Evolutionary conservation across 768 basidiomycete genomes (phyloP), one percentile per base, ranked within the genome.

Genomic region (Dendrothele bispora): DNA sequence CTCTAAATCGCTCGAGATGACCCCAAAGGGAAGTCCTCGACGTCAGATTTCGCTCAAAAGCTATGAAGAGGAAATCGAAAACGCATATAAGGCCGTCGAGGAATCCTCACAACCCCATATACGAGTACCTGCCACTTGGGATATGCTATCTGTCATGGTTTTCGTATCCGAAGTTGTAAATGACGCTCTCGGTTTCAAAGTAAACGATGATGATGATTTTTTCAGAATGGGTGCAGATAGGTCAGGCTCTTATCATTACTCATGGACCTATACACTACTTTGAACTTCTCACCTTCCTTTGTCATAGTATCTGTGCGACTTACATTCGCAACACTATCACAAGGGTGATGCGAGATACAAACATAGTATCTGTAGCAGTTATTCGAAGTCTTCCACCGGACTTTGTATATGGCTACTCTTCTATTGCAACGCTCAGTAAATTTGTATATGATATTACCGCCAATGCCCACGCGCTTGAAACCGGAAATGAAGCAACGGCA

Each of bases 181-280:
- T 17, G 21, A 39, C 18, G 35, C 39, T 24, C 36, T 48, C 12
- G 12, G n/a, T 5, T 27, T 29, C 14, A 14, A 37, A 21, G 37
- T 40, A 14, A 34, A 14, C 15, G 46, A 48, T n/a, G n/a, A 48
- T 21, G 37, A 14, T 3, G 40, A 48, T 27, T 22, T 48, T 15
- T 48, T 48, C 21, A 21, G 30, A 14, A 10, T 28, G 14, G 46
- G 46, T 39, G 46, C 25, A 26, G 46, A 48, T 40, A 48, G 46
- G 46, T 48, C 15, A 14, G 25, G 21, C 24, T 7, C 26, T 8
- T 10, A 7, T 22, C 15, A n/a, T 25, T 25, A 7, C 7, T 41
- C 5, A 14, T 7, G 8, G 20, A 41, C 11, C 17, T 21, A n/a
- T 12, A 14, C 6, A 11, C n/a, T n/a, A n/a, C 18, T 3, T 18